Evolutionary conservation across 2,329 filamentous ascomycete species (phyloP).

Genomic region (Beauveria brongniartii): DNA sequence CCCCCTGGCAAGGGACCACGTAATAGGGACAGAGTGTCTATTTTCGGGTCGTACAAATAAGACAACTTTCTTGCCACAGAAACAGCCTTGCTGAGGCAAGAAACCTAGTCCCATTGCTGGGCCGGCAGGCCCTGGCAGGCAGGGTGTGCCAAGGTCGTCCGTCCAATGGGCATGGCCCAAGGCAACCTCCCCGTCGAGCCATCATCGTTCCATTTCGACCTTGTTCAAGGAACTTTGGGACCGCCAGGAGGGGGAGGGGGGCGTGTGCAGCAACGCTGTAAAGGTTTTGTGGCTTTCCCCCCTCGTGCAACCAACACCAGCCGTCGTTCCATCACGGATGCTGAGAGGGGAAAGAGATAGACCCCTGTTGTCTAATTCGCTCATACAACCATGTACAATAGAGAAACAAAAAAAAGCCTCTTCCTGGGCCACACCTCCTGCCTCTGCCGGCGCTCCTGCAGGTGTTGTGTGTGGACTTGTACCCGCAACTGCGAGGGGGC

Average conservation of each 20-base stretch:
- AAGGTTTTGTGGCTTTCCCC: not conserved
- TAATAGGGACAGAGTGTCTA: not conserved
- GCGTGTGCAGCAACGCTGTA: slow-evolving; percentile 4
- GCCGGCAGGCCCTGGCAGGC: not conserved
- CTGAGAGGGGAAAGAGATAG: not conserved
- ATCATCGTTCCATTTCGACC: not conserved
- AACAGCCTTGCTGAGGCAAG: too few relatives aligned
- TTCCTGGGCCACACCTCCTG: not conserved
- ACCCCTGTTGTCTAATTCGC: not conserved
- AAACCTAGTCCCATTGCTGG: too few relatives aligned
- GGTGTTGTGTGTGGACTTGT: not conserved
- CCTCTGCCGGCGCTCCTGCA: not conserved
- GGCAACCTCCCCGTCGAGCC: not conserved
- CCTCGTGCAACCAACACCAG: slow-evolving; percentile 6
- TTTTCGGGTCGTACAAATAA: not conserved
- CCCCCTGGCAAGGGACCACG: not conserved
- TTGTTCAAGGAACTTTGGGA: not conserved
- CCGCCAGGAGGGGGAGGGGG: not conserved
- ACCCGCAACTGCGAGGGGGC: slow-evolving; percentile 1
- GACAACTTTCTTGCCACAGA: not conserved
- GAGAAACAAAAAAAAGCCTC: not conserved
- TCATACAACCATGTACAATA: not conserved
- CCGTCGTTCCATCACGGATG: not conserved
- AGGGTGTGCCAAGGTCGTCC: not conserved
- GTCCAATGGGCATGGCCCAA: not conserved